These are phyloP conservation scores for Corylus heterophylla DNA, from an alignment of 306 rosid genomes.

Conservation along the genomic window DNA sequence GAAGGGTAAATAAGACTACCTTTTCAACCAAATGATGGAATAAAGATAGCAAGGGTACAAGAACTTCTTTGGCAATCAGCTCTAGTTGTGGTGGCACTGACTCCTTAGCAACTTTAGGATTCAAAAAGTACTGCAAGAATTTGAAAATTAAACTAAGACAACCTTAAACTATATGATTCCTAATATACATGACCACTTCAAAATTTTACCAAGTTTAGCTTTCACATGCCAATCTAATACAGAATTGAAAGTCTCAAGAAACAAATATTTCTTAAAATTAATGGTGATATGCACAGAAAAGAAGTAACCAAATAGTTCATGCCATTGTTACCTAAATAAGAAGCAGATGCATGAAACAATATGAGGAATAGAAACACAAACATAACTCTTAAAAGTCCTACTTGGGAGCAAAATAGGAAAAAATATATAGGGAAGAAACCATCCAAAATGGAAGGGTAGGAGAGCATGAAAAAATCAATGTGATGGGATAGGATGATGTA, in stretches of 20 bases:
- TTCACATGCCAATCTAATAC: neutral
- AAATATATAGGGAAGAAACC: neutral
- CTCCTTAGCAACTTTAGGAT: conserved; percentile 80
- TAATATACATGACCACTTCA: neutral
- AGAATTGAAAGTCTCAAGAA: neutral
- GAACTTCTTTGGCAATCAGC: conserved; percentile 60
- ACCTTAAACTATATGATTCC: neutral
- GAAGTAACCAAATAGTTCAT: neutral
- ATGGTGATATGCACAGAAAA: neutral
- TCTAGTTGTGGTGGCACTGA: conserved; percentile 80
- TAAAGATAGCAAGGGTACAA: conserved; percentile 63
- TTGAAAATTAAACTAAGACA: conserved; percentile 18
- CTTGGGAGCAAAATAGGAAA: neutral
- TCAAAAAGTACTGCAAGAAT: conserved; percentile 71
- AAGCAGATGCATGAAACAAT: conserved; percentile 1
- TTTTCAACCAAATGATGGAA: conserved; percentile 69
- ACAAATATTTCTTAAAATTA: neutral
- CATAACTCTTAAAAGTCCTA: neutral
- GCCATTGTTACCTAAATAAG: neutral
- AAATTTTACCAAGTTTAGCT: neutral
- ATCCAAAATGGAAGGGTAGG: neutral
- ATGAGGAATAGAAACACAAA: neutral
- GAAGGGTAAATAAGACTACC: conserved; percentile 33
- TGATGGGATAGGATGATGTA: neutral
- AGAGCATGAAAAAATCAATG: neutral